Conservation (phyloP, 805 yeast genomes). For the Scheffersomyces coipomensis region DNA sequence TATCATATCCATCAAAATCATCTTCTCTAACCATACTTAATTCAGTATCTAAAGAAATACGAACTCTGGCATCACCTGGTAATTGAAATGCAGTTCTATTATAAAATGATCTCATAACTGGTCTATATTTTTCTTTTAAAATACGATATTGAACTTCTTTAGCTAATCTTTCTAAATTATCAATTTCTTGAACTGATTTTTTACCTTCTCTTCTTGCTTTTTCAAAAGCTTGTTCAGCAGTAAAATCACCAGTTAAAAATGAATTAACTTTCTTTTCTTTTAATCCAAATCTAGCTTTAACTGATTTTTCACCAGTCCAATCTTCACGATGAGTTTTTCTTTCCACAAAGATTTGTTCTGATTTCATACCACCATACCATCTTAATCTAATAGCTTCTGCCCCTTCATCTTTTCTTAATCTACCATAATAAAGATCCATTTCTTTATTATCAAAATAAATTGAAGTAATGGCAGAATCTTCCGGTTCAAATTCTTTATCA, state of each 20-base stretch:
- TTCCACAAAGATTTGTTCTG: slow-evolving; percentile 91
- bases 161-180: slow-evolving; percentile 87
- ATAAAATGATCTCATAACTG: slow-evolving; percentile 93
- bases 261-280: slow-evolving; percentile 89
- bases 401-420: slow-evolving; percentile 95
- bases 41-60: slow-evolving; percentile 97
- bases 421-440: slow-evolving; percentile 89
- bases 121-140: slow-evolving; percentile 79
- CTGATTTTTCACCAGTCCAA: slow-evolving; percentile 99
- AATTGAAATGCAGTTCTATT: slow-evolving; percentile 98
- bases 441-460: slow-evolving; percentile 90
- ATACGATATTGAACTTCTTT: slow-evolving; percentile 90
- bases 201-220: slow-evolving; percentile 92
- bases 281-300: slow-evolving; percentile 90
- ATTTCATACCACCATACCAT: slow-evolving; percentile 98
- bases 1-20: slow-evolving; percentile 86
- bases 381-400: slow-evolving; percentile 97
- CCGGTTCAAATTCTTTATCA: slow-evolving; percentile 90
- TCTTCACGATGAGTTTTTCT: slow-evolving; percentile 98
- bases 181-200: slow-evolving; percentile 83
- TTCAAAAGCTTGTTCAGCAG: slow-evolving; percentile 87
- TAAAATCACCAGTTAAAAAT: slow-evolving; percentile 77
- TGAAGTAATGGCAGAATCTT: slow-evolving; percentile 95
- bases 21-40: slow-evolving; percentile 97
- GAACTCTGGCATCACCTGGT: slow-evolving; percentile 98